Evolutionary conservation across 108 stramenopile genomes (phyloP).

Genomic region (Cylindrotheca closterium): DNA sequence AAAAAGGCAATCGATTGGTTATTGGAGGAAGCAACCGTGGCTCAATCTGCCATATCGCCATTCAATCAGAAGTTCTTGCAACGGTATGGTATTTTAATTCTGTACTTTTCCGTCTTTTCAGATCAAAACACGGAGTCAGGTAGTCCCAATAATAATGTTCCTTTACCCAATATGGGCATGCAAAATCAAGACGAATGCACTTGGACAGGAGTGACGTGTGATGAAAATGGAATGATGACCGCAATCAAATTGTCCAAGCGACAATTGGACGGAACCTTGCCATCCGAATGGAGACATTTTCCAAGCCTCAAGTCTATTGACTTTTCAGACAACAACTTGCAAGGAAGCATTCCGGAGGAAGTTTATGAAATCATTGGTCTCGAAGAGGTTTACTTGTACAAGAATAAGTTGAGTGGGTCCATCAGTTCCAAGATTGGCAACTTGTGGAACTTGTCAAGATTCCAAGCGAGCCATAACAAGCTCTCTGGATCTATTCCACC

Average conservation of each 20-base stretch:
- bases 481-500: slow-evolving; percentile 47
- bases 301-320: slow-evolving; percentile 12
- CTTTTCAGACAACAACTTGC: slow-evolving; percentile 16
- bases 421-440: slow-evolving; percentile 10
- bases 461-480: slow-evolving; percentile 28
- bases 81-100: too few relatives aligned
- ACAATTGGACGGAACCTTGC: slow-evolving; percentile 40
- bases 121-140: too few relatives aligned
- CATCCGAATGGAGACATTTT: slow-evolving; percentile 18
- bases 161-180: too few relatives aligned
- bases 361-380: slow-evolving; percentile 19
- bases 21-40: too few relatives aligned
- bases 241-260: slow-evolving; percentile 32
- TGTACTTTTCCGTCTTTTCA: too few relatives aligned
- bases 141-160: too few relatives aligned
- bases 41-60: too few relatives aligned
- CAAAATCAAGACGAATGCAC: slow-evolving; percentile 38
- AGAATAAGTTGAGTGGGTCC: slow-evolving; percentile 27
- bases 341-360: slow-evolving; percentile 15
- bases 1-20: too few relatives aligned
- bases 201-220: slow-evolving; percentile 59
- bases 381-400: slow-evolving; percentile 26
- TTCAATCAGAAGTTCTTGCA: too few relatives aligned
- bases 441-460: slow-evolving; percentile 10
- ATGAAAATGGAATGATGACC: slow-evolving; percentile 39